A percentile compares a stretch with the other conserved stretches of the same genome.
phyloP scores from a whole-genome alignment of 2,329 filamentous ascomycete species.

The Alternaria dauci region DNA sequence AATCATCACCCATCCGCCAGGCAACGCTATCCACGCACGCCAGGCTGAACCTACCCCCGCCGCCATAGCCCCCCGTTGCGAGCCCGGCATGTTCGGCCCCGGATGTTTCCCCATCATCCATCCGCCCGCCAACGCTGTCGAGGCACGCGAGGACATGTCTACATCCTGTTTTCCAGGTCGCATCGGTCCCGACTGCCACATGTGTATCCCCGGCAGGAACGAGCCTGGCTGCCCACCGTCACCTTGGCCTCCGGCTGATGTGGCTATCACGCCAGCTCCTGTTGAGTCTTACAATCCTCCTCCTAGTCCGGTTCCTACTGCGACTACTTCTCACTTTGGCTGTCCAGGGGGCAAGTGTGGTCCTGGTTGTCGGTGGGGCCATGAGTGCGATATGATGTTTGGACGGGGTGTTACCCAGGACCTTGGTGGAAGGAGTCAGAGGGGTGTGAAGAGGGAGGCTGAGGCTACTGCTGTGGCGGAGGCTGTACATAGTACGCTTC shows the following conservation, averaged over 20 bases:
- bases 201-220: neutral
- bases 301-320: too few species aligned
- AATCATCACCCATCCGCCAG: neutral
- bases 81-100: neutral
- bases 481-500: neutral
- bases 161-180: neutral
- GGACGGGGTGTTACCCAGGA: neutral
- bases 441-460: neutral
- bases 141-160: neutral
- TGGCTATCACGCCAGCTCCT: neutral
- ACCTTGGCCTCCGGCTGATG: neutral
- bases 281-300: too few species aligned
- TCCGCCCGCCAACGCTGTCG: neutral
- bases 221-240: neutral
- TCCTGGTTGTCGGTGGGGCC: neutral
- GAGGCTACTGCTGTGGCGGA: neutral
- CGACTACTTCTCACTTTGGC: neutral
- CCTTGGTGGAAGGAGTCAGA: neutral
- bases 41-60: neutral
- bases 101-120: neutral
- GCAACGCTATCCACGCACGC: neutral
- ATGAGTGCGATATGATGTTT: neutral
- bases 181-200: neutral
- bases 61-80: neutral
- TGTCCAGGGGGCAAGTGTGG: neutral